These are phyloP conservation scores for Aciculosporium take DNA, from an alignment of 2,329 filamentous ascomycete species.

Conservation along the genomic window DNA sequence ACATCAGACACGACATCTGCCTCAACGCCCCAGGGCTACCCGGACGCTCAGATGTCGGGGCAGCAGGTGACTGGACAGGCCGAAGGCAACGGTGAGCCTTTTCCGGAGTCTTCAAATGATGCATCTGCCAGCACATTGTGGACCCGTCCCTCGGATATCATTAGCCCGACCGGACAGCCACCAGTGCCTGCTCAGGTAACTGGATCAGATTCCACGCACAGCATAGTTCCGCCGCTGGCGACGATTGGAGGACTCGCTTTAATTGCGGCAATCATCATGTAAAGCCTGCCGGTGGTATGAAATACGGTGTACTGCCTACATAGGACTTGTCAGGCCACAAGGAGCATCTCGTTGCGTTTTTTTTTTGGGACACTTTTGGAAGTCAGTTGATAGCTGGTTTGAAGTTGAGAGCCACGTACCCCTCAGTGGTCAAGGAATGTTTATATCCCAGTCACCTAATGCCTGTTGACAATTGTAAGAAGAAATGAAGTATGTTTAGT, in stretches of 20 bases:
- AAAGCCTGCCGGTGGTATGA: background rate
- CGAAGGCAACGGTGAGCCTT: slow-evolving; percentile 5
- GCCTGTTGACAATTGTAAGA: slow-evolving; percentile 1
- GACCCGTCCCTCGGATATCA: slow-evolving; percentile 10
- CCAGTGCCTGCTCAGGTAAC: slow-evolving; percentile 15
- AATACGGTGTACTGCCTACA: background rate
- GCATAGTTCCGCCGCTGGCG: slow-evolving; percentile 10
- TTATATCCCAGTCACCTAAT: slow-evolving; percentile 4
- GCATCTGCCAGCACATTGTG: slow-evolving; percentile 13
- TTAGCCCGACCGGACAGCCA: slow-evolving; percentile 9
- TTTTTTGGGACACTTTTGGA: slow-evolving; percentile 12
- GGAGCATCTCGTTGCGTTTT: slow-evolving; percentile 5
- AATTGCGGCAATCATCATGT: slow-evolving; percentile 15
- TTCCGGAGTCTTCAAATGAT: slow-evolving; percentile 5
- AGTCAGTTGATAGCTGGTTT: slow-evolving; percentile 9
- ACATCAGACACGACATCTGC: slow-evolving; percentile 1
- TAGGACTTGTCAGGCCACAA: background rate
- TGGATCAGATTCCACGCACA: slow-evolving; percentile 14
- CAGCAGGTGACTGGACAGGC: slow-evolving; percentile 6
- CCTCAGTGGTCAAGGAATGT: slow-evolving; percentile 2
- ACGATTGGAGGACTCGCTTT: slow-evolving; percentile 14
- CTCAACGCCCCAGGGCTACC: slow-evolving; percentile 2
- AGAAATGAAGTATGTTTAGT: background rate
- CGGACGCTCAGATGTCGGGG: background rate
- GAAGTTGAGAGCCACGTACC: slow-evolving; percentile 7